Base-by-base conservation (phyloP, 305 asterid genomes). In the Ilex paraguariensis region DNA sequence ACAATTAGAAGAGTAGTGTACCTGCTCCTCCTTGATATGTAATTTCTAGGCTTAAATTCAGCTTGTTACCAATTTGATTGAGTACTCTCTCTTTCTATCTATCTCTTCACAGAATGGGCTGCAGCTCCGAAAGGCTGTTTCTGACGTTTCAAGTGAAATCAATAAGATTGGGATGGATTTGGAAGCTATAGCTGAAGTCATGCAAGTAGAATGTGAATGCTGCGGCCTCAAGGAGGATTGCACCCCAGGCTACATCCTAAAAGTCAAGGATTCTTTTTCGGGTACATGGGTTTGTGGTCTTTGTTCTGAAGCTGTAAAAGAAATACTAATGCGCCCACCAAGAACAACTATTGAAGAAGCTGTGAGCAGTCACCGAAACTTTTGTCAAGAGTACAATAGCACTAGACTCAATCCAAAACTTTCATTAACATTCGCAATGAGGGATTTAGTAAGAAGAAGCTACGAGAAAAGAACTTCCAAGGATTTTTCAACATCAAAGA, bases 221-320 rank as follows among this genome's bases (percentile, higher is more conserved):
- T 85, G 92, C 63, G 85, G 88, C 39, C 80, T 80, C 53, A 71
- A 59, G 31, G 88, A 85, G 60, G 92, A 78, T 13, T 82, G 81
- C 73, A 78, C 89, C 1, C 66, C 56, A 55, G 73, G 61, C 1
- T 85, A 85, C 67, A 62, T 80, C 31, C 32, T 60, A 1, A 73
- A 72, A 28, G 73, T 69, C 39, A 75, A 77, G 16, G 56, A 66
- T 30, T 80, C 73, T 40, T 66, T 31, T 73, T 78, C 81, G 60
- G 92, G 85, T 14, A 72, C 62, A 65, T 82, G 84, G 88, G 67
- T 84, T 11, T 84, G 91, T 50, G 91, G 91, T 67, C 79, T 84
- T 21, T 79, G 91, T 70, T 80, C 81, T 4, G 88, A 84, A 56
- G 91, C 82, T 31, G 86, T 84, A 28, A 79, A 74, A 13, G 91